These are phyloP conservation scores for Lichina pygmaea DNA, from an alignment of 495 filamentous ascomycete species.

Conservation along the genomic window DNA sequence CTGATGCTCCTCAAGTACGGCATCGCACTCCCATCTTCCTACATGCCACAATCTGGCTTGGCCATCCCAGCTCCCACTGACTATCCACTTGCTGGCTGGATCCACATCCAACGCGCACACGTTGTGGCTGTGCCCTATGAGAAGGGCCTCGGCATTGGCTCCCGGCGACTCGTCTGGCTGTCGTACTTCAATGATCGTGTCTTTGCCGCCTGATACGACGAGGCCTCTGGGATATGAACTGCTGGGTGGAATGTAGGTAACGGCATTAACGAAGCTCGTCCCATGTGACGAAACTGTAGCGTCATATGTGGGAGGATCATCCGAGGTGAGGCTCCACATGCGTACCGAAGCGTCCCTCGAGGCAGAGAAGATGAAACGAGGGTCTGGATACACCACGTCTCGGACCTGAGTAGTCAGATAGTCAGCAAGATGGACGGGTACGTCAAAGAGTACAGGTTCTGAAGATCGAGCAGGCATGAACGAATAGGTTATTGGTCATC, in stretches of 20 bases:
- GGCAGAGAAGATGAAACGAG: constrained; percentile 50
- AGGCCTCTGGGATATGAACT: constrained; percentile 48
- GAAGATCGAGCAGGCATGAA: not conserved
- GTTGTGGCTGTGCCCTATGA: constrained; percentile 67
- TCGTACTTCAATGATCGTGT: constrained; percentile 78
- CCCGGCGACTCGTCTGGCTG: constrained; percentile 31
- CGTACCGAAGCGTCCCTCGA: constrained; percentile 81
- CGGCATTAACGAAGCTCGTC: constrained; percentile 56
- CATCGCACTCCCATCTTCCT: constrained; percentile 47
- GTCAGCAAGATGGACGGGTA: not conserved
- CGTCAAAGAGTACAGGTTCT: not conserved
- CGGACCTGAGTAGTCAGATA: constrained; percentile 37
- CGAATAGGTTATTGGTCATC: not conserved
- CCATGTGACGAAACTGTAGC: constrained; percentile 48
- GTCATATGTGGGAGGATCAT: constrained; percentile 45
- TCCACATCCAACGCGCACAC: constrained; percentile 66
- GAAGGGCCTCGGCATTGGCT: constrained; percentile 58
- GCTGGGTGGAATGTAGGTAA: constrained; percentile 54
- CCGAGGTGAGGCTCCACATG: constrained; percentile 45
- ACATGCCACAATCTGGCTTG: constrained; percentile 55
- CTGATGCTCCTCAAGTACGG: constrained; percentile 46
- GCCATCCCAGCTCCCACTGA: constrained; percentile 90
- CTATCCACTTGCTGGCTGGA: constrained; percentile 37
- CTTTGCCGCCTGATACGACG: constrained; percentile 63
- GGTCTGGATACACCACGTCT: constrained; percentile 50